Evolutionary conservation across 345 rosid species (phyloP).

Genomic region (Citrus maxima): DNA sequence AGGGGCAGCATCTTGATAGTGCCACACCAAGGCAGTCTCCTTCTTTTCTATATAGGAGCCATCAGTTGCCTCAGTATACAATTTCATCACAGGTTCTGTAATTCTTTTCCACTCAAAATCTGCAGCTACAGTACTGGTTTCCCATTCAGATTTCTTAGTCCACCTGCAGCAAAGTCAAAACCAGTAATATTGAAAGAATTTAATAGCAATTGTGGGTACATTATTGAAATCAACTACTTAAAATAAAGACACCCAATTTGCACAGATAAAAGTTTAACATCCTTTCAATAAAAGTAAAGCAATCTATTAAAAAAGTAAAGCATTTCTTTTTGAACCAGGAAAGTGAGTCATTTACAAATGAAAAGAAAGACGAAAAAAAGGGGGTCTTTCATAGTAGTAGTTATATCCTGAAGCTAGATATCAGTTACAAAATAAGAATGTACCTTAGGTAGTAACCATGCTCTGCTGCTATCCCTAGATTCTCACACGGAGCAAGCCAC

Average conservation of each 20-base stretch:
- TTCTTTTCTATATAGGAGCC: slow-evolving; percentile 63
- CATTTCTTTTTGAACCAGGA: not conserved
- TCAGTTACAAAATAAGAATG: not conserved
- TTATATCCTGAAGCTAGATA: not conserved
- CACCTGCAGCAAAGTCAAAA: slow-evolving; percentile 35
- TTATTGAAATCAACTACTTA: not conserved
- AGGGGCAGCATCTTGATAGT: slow-evolving; percentile 62
- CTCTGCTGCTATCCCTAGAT: slow-evolving; percentile 52
- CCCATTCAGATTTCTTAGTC: slow-evolving; percentile 49
- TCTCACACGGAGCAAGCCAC: slow-evolving; percentile 42
- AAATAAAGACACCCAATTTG: not conserved
- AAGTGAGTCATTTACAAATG: not conserved
- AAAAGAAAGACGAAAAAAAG: not conserved
- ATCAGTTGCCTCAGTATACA: slow-evolving; percentile 62
- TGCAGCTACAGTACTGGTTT: slow-evolving; percentile 30
- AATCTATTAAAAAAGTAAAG: not conserved
- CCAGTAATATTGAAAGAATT: not conserved
- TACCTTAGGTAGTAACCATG: slow-evolving; percentile 51
- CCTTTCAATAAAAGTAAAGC: not conserved
- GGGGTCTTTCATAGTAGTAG: not conserved
- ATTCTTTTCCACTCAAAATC: slow-evolving; percentile 59
- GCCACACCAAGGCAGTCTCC: slow-evolving; percentile 74
- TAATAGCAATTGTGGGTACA: not conserved
- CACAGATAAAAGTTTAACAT: not conserved
- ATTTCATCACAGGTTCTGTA: slow-evolving; percentile 51